A percentile compares a stretch with the other conserved stretches of the same genome.
Evolutionary conservation across 192 early-diverging fungal species (phyloP).

Genomic region (Linnemannia schmuckeri): DNA sequence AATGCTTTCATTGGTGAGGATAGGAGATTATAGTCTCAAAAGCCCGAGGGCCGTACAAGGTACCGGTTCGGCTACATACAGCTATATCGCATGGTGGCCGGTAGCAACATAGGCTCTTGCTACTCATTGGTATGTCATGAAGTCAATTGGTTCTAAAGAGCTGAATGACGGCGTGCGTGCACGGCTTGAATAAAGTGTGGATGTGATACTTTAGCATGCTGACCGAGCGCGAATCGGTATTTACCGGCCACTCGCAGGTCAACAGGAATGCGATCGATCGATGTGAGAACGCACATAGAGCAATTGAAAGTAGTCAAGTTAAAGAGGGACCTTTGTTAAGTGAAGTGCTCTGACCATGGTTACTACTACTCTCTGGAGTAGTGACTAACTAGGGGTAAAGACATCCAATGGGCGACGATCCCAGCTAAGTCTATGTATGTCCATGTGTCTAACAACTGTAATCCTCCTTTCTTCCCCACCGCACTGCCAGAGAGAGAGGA

Average conservation of each 20-base stretch:
- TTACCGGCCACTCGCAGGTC: background rate
- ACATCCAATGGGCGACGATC: background rate
- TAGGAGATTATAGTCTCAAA: no score
- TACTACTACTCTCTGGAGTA: background rate
- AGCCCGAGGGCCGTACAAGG: no score
- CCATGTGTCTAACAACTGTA: background rate
- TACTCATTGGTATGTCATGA: no score
- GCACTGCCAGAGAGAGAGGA: background rate
- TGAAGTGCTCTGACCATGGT: background rate
- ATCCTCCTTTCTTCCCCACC: background rate
- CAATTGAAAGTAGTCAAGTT: background rate
- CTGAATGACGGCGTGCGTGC: background rate
- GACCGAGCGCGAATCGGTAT: background rate
- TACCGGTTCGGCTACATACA: no score
- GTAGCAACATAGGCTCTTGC: no score
- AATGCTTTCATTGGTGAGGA: no score
- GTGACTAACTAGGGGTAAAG: no score
- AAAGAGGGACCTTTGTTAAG: background rate
- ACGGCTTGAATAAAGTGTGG: background rate
- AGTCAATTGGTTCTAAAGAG: background rate
- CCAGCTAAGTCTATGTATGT: background rate
- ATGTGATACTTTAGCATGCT: constrained; percentile 4
- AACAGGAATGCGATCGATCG: background rate
- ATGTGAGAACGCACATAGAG: background rate
- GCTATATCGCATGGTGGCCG: no score